phyloP scores from a whole-genome alignment of 1,284 basidiomycete species.

The Ustilago xerochloae region DNA sequence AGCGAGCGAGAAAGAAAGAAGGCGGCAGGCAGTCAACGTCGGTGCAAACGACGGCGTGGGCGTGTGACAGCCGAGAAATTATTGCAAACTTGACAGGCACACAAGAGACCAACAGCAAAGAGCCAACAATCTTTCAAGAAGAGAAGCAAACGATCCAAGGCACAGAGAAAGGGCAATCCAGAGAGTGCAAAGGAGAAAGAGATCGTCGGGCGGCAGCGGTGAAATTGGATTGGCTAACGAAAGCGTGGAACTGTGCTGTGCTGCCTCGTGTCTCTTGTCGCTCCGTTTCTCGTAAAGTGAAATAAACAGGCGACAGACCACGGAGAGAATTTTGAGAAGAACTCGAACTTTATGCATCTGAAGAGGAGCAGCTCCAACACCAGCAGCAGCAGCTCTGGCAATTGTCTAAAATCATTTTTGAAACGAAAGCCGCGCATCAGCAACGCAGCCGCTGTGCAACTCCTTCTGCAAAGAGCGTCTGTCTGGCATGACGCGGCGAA shows the following conservation, averaged over 20 bases:
- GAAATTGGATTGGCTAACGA: constrained; percentile 22
- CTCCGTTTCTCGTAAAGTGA: no score
- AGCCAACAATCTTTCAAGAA: no score
- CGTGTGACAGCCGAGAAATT: constrained; percentile 6
- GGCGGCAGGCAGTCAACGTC: background rate
- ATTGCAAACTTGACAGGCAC: background rate
- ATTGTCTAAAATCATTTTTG: background rate
- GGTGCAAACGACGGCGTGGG: background rate
- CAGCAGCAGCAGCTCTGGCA: background rate
- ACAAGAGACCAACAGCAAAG: background rate
- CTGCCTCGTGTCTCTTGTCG: no score
- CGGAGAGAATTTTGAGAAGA: constrained; percentile 10
- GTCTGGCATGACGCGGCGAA: background rate
- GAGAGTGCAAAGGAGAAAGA: background rate
- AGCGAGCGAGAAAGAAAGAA: background rate
- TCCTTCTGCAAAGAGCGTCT: background rate
- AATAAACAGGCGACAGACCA: background rate
- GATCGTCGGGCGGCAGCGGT: constrained; percentile 41
- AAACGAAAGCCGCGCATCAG: background rate
- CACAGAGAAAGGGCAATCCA: background rate
- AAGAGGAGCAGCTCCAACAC: background rate
- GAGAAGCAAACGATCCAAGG: background rate
- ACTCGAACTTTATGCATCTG: background rate
- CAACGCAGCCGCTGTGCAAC: background rate
- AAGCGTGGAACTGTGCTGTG: no score